These are phyloP conservation scores for Perkinsus olseni DNA, from an alignment of 169 alveolate genomes.

Conservation along the genomic window DNA sequence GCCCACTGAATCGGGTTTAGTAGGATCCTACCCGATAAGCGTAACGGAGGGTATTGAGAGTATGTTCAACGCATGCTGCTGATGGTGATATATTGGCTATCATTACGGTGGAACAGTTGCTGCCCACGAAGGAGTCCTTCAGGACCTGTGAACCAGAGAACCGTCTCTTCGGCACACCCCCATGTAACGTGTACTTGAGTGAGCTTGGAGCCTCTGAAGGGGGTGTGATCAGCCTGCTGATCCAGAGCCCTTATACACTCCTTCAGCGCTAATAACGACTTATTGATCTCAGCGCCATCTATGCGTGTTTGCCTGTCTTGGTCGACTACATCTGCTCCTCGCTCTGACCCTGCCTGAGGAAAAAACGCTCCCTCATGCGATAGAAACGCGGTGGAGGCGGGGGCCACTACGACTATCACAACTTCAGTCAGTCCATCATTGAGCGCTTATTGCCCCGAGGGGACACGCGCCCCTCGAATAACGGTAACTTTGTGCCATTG, in stretches of 20 bases:
- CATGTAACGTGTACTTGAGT: constrained; percentile 60
- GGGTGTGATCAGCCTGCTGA: constrained; percentile 91
- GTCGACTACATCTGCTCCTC: constrained; percentile 97
- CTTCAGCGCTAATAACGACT: constrained; percentile 92
- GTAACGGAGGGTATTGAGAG: constrained; percentile 93
- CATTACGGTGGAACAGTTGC: constrained; percentile 92
- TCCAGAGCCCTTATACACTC: constrained; percentile 99
- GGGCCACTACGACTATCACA: too few species aligned
- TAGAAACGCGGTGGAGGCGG: too few species aligned
- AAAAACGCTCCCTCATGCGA: neutral
- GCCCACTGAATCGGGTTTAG: too few species aligned
- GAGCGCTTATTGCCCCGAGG: too few species aligned
- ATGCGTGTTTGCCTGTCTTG: constrained; percentile 84
- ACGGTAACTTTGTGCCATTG: constrained; percentile 11
- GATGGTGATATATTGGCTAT: constrained; percentile 97
- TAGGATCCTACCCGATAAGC: constrained; percentile 93
- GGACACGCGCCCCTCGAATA: neutral
- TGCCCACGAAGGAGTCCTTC: constrained; percentile 89
- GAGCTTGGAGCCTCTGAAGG: constrained; percentile 95
- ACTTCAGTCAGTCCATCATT: too few species aligned
- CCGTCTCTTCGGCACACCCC: neutral
- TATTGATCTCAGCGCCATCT: constrained; percentile 99
- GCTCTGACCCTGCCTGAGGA: constrained; percentile 67
- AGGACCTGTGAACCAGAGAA: constrained; percentile 42
- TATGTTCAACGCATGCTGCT: constrained; percentile 90